A percentile compares a stretch with the other conserved stretches of the same genome.
phyloP scores from a whole-genome alignment of 2,329 filamentous ascomycete genomes.

The Karstenula rhodostoma region DNA sequence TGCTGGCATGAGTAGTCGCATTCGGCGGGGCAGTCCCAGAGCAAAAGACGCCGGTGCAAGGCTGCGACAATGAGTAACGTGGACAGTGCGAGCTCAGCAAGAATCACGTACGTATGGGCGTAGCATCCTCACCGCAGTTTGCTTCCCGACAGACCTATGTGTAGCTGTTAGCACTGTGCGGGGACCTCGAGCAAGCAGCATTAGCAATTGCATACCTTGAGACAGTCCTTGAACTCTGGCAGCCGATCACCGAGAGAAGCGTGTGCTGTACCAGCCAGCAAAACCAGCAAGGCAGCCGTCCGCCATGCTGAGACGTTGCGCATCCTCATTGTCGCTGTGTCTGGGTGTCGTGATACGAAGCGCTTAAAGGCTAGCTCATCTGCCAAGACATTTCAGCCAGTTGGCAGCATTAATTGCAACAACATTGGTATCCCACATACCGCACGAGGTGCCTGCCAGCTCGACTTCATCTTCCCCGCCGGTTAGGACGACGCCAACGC shows the following conservation, averaged over 20 bases:
- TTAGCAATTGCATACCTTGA: slow-evolving; percentile 67
- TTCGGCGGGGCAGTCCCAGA: slow-evolving; percentile 92
- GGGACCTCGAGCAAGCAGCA: background rate
- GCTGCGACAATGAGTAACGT: slow-evolving; percentile 61
- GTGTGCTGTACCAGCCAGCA: slow-evolving; percentile 50
- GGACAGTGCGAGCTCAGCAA: background rate
- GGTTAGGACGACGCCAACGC: too few relatives aligned
- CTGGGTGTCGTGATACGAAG: slow-evolving; percentile 14
- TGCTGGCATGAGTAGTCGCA: slow-evolving; percentile 99
- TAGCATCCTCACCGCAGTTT: slow-evolving; percentile 75
- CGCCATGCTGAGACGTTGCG: slow-evolving; percentile 34
- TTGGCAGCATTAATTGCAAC: background rate
- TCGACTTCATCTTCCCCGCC: too few relatives aligned
- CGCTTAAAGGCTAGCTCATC: background rate
- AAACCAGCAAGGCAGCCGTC: slow-evolving; percentile 31
- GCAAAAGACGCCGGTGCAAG: slow-evolving; percentile 80
- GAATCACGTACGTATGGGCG: slow-evolving; percentile 70
- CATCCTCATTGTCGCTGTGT: slow-evolving; percentile 35
- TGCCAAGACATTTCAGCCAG: background rate
- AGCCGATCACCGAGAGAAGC: slow-evolving; percentile 86
- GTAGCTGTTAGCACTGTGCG: slow-evolving; percentile 25
- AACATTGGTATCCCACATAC: too few relatives aligned
- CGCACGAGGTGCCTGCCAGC: too few relatives aligned
- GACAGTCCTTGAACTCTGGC: slow-evolving; percentile 86
- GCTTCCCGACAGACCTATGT: slow-evolving; percentile 77